Percentiles rank a stretch among this genome's conserved stretches.
Conservation (phyloP, 768 basidiomycete species). For the Grammothele lineata region DNA sequence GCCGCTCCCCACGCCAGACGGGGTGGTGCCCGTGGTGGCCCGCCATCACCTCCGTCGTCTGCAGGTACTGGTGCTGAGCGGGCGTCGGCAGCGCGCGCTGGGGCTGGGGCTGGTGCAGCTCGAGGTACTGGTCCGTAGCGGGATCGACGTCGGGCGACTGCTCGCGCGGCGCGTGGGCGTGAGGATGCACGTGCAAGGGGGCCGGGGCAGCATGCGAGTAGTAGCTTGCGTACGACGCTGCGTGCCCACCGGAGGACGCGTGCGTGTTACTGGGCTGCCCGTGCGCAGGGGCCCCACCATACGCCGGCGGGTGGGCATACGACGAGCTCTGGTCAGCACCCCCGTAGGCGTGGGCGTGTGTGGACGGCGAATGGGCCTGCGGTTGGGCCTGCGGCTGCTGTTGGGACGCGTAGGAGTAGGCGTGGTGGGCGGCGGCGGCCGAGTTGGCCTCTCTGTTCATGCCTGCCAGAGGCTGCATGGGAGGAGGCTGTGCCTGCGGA, state of each 20-base stretch:
- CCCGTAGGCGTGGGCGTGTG: constrained; percentile 1
- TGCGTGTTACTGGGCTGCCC: background rate
- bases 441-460: too few relatives aligned
- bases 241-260: background rate
- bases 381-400: too few relatives aligned
- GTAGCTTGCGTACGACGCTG: background rate
- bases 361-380: background rate
- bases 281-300: too few relatives aligned
- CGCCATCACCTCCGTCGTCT: background rate
- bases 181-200: background rate
- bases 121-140: constrained; percentile 6
- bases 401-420: too few relatives aligned
- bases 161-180: constrained; percentile 2
- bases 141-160: constrained; percentile 7
- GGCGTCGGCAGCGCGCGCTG: background rate
- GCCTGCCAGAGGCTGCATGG: too few relatives aligned
- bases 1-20: constrained; percentile 9
- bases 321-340: too few relatives aligned
- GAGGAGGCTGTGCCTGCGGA: too few relatives aligned
- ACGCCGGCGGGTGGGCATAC: too few relatives aligned
- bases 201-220: too few relatives aligned
- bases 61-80: background rate
- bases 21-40: background rate
- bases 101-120: constrained; percentile 19
- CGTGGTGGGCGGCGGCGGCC: too few relatives aligned